Evolutionary conservation across 1,284 basidiomycete genomes (phyloP).

Genomic region (Cryptococcus jaspeensis): DNA sequence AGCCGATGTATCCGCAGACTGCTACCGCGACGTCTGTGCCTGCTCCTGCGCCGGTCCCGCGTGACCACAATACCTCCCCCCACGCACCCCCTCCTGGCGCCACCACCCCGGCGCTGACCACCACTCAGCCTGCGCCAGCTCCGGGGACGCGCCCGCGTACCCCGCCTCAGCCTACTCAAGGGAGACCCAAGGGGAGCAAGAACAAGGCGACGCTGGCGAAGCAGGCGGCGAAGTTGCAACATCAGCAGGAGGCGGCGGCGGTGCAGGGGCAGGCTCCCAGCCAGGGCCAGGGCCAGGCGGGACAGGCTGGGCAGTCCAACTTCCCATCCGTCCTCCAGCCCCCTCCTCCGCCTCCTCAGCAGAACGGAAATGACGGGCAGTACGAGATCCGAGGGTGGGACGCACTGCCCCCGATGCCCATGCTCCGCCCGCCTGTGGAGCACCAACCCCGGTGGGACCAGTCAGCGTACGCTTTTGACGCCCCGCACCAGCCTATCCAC

Average conservation of each 20-base stretch:
- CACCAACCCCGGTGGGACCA: not conserved
- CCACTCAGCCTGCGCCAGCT: not conserved
- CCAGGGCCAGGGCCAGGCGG: not conserved
- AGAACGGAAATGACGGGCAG: not conserved
- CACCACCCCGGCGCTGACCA: not conserved
- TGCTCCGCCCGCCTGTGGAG: not conserved
- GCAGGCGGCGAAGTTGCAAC: too few relatives aligned
- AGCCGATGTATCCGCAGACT: not conserved
- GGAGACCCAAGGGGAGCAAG: not conserved
- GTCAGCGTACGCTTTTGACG: not conserved
- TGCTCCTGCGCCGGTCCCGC: too few relatives aligned
- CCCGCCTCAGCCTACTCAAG: not conserved
- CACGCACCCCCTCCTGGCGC: not conserved
- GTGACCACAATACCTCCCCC: not conserved
- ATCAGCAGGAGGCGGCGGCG: not conserved
- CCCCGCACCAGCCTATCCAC: not conserved
- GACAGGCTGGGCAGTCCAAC: too few relatives aligned
- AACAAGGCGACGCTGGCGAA: too few relatives aligned
- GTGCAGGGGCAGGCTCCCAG: not conserved
- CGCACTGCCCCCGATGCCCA: not conserved
- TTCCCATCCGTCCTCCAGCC: not conserved
- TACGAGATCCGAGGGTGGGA: not conserved
- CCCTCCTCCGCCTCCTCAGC: not conserved
- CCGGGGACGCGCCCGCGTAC: not conserved
- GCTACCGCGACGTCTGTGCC: too few relatives aligned